A percentile compares a stretch with the other conserved stretches of the same genome.
Conservation (phyloP, 768 basidiomycete species). For the Mycena galopus region DNA sequence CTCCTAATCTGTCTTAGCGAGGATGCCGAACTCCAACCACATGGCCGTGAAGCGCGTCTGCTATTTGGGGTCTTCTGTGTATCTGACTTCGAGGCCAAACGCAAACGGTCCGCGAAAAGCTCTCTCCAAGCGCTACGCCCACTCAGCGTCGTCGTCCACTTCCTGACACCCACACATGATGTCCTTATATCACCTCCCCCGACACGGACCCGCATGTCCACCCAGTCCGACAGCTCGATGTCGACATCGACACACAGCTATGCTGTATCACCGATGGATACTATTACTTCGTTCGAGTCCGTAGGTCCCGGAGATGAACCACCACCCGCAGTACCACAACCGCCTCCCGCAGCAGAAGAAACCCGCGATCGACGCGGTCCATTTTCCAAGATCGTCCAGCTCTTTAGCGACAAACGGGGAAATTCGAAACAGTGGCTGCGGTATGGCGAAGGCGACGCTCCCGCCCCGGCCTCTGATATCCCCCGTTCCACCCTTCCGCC, state of each 20-base stretch:
- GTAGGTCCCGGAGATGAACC: neutral
- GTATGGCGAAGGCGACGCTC: neutral
- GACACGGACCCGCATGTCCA: constrained; percentile 6
- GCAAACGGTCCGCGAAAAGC: neutral
- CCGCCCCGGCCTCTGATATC: neutral
- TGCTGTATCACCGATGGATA: neutral
- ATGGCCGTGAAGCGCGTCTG: too few species aligned
- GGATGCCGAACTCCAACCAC: too few species aligned
- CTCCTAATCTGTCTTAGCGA: too few species aligned
- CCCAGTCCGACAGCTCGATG: constrained; percentile 12
- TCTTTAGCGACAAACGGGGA: constrained; percentile 27
- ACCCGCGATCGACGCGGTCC: constrained; percentile 8
- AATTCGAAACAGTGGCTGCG: neutral
- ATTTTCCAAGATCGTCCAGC: constrained; percentile 27
- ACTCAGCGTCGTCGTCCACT: constrained; percentile 8
- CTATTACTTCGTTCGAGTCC: neutral
- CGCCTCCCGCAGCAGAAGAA: neutral
- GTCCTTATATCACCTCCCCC: constrained; percentile 22
- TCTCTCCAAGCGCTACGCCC: neutral
- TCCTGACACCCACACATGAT: neutral
- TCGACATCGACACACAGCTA: constrained; percentile 17
- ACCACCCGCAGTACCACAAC: neutral
- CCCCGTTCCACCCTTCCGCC: neutral
- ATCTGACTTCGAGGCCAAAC: neutral
- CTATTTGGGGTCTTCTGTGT: too few species aligned